Base-by-base conservation (phyloP, 1,284 basidiomycete genomes). In the Mycena sp. region DNA sequence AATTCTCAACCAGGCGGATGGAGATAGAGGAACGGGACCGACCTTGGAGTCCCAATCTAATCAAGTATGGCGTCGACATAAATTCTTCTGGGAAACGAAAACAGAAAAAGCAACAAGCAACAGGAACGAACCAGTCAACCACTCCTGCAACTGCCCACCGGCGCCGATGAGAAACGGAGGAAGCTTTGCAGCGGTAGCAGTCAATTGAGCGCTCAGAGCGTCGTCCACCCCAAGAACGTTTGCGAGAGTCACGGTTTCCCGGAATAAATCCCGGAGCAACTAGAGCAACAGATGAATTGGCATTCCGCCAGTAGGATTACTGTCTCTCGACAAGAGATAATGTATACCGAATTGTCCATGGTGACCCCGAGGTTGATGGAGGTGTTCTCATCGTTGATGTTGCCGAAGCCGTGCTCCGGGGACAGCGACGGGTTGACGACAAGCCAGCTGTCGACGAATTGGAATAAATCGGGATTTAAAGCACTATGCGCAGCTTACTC, bases 381-480 rank as follows among this genome's bases (percentile, higher is more conserved):
- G 1, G 63, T 55, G 26, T 67, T 64, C 29, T 62, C 63, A 21
- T 55, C 67, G 28, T 68, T 66, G 25, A 64, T 66, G 45, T 44
- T 44, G 2, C 52, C 67, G 30, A 69, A 61, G 11, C 63, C 65
- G 41, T 64, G 59, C n/a, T 70, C 69, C 4, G 67, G 69, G 21
- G 67, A 69, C 58, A 67, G 62, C 48, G 65, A 67, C 12, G 69
- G 69, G 41, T 69, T 69, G n/a, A n/a, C n/a, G n/a, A n/a, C n/a
- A n/a, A n/a, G n/a, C n/a, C n/a, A n/a, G n/a, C n/a, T n/a, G n/a
- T n/a, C n/a, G n/a, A n/a, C n/a, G n/a, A n/a, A n/a, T n/a, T n/a
- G n/a, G n/a, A n/a, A n/a, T n/a, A n/a, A n/a, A n/a, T n/a, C n/a
- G n/a, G n/a, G n/a, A n/a, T n/a, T n/a, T n/a, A n/a, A n/a, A n/a